Percentiles rank a stretch among this genome's conserved stretches.
Evolutionary conservation across 768 basidiomycete species (phyloP).

Genomic region (Obba rivulosa): DNA sequence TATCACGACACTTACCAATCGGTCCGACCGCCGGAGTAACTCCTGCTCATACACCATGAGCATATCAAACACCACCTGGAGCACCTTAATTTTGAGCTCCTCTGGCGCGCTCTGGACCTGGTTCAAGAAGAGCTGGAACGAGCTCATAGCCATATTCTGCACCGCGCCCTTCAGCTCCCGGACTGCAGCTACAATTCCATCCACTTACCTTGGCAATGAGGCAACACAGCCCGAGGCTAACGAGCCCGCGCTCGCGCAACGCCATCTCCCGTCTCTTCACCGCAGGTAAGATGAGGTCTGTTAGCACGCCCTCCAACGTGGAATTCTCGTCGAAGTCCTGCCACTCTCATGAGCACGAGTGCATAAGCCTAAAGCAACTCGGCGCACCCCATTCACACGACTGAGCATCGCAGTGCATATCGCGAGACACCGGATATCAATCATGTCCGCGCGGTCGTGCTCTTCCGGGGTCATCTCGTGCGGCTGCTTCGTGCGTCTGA

Average conservation of each 20-base stretch:
- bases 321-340: slow-evolving; percentile 39
- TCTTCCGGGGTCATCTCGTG: slow-evolving; percentile 29
- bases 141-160: slow-evolving; percentile 31
- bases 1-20: slow-evolving; percentile 5
- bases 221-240: slow-evolving; percentile 43
- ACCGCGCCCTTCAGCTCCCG: too few relatives aligned
- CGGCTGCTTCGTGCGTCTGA: slow-evolving; percentile 3
- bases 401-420: slow-evolving; percentile 43
- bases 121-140: slow-evolving; percentile 42
- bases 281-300: slow-evolving; percentile 44
- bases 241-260: slow-evolving; percentile 40
- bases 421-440: slow-evolving; percentile 38
- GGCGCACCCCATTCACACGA: slow-evolving; percentile 41
- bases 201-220: slow-evolving; percentile 37
- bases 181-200: too few relatives aligned
- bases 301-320: slow-evolving; percentile 43
- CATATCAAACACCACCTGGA: slow-evolving; percentile 45
- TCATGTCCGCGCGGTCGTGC: slow-evolving; percentile 27
- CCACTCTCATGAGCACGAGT: too few relatives aligned
- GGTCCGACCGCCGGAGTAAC: slow-evolving; percentile 19
- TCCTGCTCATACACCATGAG: slow-evolving; percentile 43
- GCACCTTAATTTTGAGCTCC: slow-evolving; percentile 35
- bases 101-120: slow-evolving; percentile 39
- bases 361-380: too few relatives aligned
- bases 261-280: slow-evolving; percentile 38